These are phyloP conservation scores for Penicillium sclerotigenum DNA, from an alignment of 2,329 filamentous ascomycete species.

Conservation along the genomic window DNA sequence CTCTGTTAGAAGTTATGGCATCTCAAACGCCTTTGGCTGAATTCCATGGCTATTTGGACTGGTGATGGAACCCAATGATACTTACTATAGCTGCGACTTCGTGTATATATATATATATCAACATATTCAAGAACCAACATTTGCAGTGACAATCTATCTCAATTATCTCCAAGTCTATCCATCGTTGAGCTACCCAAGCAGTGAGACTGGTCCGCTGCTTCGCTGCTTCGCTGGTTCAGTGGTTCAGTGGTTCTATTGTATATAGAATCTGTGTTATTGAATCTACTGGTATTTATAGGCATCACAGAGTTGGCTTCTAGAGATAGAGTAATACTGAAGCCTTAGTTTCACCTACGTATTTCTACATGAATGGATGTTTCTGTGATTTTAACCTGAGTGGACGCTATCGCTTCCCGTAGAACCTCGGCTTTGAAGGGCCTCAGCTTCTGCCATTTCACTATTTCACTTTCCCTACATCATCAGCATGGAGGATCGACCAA, in stretches of 20 bases:
- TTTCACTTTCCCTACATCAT: background rate
- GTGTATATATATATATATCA: background rate
- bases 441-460: background rate
- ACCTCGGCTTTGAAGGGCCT: background rate
- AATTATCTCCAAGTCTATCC: background rate
- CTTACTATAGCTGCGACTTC: background rate
- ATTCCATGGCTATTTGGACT: background rate
- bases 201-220: no score
- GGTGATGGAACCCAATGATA: background rate
- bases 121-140: background rate
- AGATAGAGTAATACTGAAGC: background rate
- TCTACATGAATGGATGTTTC: no score
- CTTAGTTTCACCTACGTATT: no score
- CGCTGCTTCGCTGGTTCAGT: no score
- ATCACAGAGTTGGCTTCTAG: background rate
- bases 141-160: background rate
- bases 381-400: background rate
- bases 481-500: conserved; percentile 29
- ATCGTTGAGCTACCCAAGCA: no score
- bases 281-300: background rate
- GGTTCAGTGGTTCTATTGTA: no score
- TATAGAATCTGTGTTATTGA: background rate
- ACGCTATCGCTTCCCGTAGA: background rate
- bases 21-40: background rate
- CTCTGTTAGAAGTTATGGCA: background rate